These are phyloP conservation scores for Danielozyma ontarioensis DNA, from an alignment of 805 yeast genomes.

Conservation along the genomic window DNA sequence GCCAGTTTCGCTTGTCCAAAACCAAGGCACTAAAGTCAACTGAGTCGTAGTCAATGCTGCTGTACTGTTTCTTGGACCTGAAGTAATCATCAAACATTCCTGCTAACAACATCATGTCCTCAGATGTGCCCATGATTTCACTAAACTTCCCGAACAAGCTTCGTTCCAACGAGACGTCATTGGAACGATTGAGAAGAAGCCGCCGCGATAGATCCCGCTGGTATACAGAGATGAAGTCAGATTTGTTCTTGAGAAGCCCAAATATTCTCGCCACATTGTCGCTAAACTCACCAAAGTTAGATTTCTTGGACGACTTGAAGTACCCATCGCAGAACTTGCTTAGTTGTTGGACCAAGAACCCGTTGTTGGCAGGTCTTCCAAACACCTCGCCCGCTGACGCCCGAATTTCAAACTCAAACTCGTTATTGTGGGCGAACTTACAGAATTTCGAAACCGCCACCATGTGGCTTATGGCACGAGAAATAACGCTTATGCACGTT, in stretches of 20 bases:
- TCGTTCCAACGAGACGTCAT: constrained; percentile 13
- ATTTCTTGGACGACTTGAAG: constrained; percentile 13
- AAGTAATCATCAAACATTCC: constrained; percentile 32
- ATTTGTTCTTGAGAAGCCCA: constrained; percentile 28
- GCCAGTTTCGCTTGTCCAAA: constrained; percentile 35
- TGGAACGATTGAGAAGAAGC: constrained; percentile 20
- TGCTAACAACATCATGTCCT: constrained; percentile 20
- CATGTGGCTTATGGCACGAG: not conserved
- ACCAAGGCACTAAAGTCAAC: constrained; percentile 27
- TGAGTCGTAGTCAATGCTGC: not conserved
- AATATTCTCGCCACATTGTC: constrained; percentile 20
- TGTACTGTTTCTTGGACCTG: constrained; percentile 13
- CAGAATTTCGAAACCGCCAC: not conserved
- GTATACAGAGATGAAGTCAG: constrained; percentile 25
- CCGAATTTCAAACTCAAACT: constrained; percentile 28
- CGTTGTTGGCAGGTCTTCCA: constrained; percentile 8
- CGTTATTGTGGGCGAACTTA: constrained; percentile 11
- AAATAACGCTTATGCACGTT: not conserved
- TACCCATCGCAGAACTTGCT: constrained; percentile 28
- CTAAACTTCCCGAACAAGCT: constrained; percentile 18
- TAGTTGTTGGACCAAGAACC: constrained; percentile 14
- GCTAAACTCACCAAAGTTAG: constrained; percentile 12
- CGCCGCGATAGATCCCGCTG: constrained; percentile 34
- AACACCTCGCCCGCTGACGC: constrained; percentile 18
- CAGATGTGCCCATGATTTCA: constrained; percentile 26